Base-by-base conservation (phyloP, 371 early-diverging fungal genomes). In the Mortierella sp. region DNA sequence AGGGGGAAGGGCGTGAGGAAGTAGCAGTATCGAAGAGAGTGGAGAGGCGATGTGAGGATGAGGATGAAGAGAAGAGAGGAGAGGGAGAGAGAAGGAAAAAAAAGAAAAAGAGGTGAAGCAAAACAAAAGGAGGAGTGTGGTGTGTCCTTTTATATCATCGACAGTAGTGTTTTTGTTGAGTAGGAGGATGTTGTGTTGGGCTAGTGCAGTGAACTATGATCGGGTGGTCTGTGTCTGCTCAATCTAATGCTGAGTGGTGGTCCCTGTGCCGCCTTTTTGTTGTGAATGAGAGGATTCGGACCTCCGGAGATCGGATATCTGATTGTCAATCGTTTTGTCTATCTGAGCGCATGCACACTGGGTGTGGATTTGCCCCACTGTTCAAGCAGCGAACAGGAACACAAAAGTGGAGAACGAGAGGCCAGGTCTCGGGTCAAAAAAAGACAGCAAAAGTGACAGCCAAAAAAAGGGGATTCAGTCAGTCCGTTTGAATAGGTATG, bases 361-460 rank as follows among this genome's bases (percentile, higher is more conserved):
- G n/a, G n/a, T n/a, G n/a, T n/a, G n/a, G n/a, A n/a, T n/a, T 19
- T 53, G 14, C 55, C 55, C 55, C 55, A 53, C 55, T 11, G 55
- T 53, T 53, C 55, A 53, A 53, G 55, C 34, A 34, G 61, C 22
- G 61, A n/a, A n/a, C 58, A 31, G 14, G 0, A 14, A 26, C 53
- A 52, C 22, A 34, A 58, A 31, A 58, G 61, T 58, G 61, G 61
- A 58, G 61, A 58, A 58, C 16, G 45, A 47, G 22, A 47, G n/a
- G 47, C n/a, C 6, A 48, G 0, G 47, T 47, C 47, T 47, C 47
- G n/a, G 47, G 16, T 6, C 47, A 3, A 47, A n/a, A 16, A 47
- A n/a, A 22, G 47, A n/a, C 47, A 47, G 16, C 2, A 6, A n/a
- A 2, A 47, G 47, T n/a, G 24, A 10, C 2, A 24, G 26, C 8